Percentiles rank a stretch among this genome's conserved stretches.
Evolutionary conservation across 1,284 basidiomycete genomes (phyloP).

Genomic region (Rhodotorula sp.): DNA sequence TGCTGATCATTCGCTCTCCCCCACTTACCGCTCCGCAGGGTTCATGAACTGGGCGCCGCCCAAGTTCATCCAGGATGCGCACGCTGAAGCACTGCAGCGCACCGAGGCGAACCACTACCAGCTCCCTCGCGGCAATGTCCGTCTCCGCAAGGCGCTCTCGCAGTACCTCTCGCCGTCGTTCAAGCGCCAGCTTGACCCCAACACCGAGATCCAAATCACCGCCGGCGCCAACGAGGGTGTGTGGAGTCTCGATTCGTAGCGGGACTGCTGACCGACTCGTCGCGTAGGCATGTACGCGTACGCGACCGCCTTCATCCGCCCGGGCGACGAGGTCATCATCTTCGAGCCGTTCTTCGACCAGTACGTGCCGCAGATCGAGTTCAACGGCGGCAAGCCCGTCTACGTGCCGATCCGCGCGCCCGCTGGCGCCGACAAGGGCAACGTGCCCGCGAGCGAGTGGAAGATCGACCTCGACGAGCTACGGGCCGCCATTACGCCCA

Average conservation of each 20-base stretch:
- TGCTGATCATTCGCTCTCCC: background rate
- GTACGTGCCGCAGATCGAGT: conserved; percentile 80
- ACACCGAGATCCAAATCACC: conserved; percentile 88
- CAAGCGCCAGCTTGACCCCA: conserved; percentile 72
- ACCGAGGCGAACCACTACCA: conserved; percentile 54
- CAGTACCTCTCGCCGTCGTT: conserved; percentile 62
- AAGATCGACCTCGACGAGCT: conserved; percentile 82
- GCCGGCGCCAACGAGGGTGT: conserved; percentile 93
- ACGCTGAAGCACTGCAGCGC: conserved; percentile 67
- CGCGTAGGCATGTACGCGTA: conserved; percentile 77
- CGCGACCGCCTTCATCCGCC: conserved; percentile 74
- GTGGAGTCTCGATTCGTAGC: too few species aligned
- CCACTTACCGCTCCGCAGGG: conserved; percentile 16
- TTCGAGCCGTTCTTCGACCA: conserved; percentile 69
- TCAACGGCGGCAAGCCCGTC: conserved; percentile 79
- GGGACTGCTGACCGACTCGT: too few species aligned
- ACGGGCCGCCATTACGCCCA: conserved; percentile 74
- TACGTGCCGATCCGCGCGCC: conserved; percentile 95
- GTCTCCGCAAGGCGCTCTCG: conserved; percentile 81
- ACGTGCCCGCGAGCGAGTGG: conserved; percentile 68
- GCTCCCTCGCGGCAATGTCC: conserved; percentile 74
- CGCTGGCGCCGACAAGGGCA: conserved; percentile 52
- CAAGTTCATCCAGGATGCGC: conserved; percentile 75
- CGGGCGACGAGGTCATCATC: conserved; percentile 95
- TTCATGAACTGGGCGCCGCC: conserved; percentile 65